A percentile compares a stretch with the other conserved stretches of the same genome.
Conservation (phyloP, 345 rosid species). For the Citrus hindsii region DNA sequence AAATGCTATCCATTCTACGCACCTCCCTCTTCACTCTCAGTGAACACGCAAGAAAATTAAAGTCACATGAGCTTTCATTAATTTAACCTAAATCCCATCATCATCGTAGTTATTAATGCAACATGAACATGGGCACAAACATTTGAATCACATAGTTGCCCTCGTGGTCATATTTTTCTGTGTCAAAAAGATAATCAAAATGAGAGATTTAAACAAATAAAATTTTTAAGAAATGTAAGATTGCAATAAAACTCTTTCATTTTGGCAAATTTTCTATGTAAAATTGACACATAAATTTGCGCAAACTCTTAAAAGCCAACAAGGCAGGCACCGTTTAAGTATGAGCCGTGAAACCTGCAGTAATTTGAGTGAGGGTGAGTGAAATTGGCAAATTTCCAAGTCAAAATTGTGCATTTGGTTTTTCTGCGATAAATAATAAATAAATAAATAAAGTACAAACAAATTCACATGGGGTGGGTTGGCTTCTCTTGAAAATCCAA, state of each 20-base stretch:
- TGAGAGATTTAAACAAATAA: no score
- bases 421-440: neutral
- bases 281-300: neutral
- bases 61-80: neutral
- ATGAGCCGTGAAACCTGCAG: no score
- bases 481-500: neutral
- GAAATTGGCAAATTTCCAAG: neutral
- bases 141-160: neutral
- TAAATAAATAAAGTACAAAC: neutral
- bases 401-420: neutral
- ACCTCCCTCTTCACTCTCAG: neutral
- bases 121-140: neutral
- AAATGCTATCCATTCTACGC: neutral
- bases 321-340: neutral
- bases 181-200: no score
- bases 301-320: neutral
- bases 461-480: no score
- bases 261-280: no score
- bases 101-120: neutral
- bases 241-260: no score
- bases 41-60: neutral
- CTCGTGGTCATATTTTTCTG: no score
- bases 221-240: neutral
- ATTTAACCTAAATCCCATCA: neutral
- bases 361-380: no score